Percentiles rank a stretch among this genome's conserved stretches.
Conservation (phyloP, 768 basidiomycete species). For the Panellus pusillus region DNA sequence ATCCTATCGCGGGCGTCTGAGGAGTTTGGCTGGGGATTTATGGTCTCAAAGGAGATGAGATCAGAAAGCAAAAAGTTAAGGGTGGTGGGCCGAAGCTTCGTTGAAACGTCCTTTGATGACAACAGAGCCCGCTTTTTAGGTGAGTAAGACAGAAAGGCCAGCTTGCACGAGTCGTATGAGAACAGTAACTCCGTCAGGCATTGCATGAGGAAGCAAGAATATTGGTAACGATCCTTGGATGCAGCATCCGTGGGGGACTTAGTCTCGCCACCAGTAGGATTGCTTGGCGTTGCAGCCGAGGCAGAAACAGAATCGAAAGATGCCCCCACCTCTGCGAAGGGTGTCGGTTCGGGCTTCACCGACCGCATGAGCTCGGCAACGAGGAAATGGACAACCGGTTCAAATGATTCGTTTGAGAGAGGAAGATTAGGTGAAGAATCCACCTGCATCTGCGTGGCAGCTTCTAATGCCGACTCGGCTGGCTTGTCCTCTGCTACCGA, state of each 20-base stretch:
- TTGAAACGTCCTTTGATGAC: slow-evolving; percentile 60
- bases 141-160: slow-evolving; percentile 79
- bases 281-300: not conserved
- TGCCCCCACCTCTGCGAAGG: not conserved
- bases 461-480: slow-evolving; percentile 24
- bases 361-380: slow-evolving; percentile 61
- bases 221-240: slow-evolving; percentile 46
- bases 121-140: slow-evolving; percentile 63
- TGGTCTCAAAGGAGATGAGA: slow-evolving; percentile 73
- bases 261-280: slow-evolving; percentile 5
- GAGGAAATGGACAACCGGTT: slow-evolving; percentile 68
- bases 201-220: slow-evolving; percentile 86
- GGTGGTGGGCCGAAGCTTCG: slow-evolving; percentile 63
- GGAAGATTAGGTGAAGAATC: slow-evolving; percentile 37
- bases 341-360: slow-evolving; percentile 18
- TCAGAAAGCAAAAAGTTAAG: slow-evolving; percentile 83
- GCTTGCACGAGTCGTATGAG: slow-evolving; percentile 90
- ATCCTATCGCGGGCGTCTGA: slow-evolving; percentile 54
- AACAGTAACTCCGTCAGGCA: slow-evolving; percentile 89
- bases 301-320: not conserved
- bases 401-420: slow-evolving; percentile 44
- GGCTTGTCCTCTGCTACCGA: slow-evolving; percentile 24
- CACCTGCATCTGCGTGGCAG: slow-evolving; percentile 56
- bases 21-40: slow-evolving; percentile 58
- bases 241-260: slow-evolving; percentile 20